phyloP scores from a whole-genome alignment of 2,329 filamentous ascomycete species.

The Pyrenochaeta sp. region DNA sequence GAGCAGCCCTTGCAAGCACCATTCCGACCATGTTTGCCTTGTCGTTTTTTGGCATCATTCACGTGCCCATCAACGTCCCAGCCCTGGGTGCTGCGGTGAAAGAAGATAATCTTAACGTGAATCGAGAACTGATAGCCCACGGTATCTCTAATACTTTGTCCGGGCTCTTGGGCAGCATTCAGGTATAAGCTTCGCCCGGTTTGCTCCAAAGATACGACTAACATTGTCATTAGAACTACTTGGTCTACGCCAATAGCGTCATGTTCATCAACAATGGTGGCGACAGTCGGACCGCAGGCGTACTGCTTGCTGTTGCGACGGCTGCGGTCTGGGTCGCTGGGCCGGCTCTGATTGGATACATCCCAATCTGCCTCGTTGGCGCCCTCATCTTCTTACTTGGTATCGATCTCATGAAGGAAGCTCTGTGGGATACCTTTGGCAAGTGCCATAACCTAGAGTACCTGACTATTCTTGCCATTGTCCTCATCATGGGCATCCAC shows the following conservation, averaged over 20 bases:
- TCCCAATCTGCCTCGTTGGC: slow-evolving; percentile 96
- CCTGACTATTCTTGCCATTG: slow-evolving; percentile 85
- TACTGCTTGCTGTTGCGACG: slow-evolving; percentile 83
- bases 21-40: slow-evolving; percentile 95
- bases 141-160: slow-evolving; percentile 93
- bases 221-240: slow-evolving; percentile 74
- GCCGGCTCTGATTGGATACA: slow-evolving; percentile 88
- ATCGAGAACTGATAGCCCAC: slow-evolving; percentile 90
- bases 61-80: slow-evolving; percentile 97
- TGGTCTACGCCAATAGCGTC: slow-evolving; percentile 97
- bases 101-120: slow-evolving; percentile 90
- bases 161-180: slow-evolving; percentile 84
- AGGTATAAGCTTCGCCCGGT: too few species aligned
- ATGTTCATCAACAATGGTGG: slow-evolving; percentile 95
- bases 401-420: slow-evolving; percentile 89
- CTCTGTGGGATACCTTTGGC: slow-evolving; percentile 85
- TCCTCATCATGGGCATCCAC: slow-evolving; percentile 94
- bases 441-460: slow-evolving; percentile 90
- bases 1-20: slow-evolving; percentile 82
- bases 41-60: slow-evolving; percentile 96
- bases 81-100: slow-evolving; percentile 89
- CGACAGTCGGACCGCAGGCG: slow-evolving; percentile 83
- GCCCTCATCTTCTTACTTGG: slow-evolving; percentile 94
- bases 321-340: slow-evolving; percentile 84
- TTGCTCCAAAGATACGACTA: slow-evolving; percentile 24